Conservation (phyloP, 73 alveolate genomes). For the Urostyla sp. region DNA sequence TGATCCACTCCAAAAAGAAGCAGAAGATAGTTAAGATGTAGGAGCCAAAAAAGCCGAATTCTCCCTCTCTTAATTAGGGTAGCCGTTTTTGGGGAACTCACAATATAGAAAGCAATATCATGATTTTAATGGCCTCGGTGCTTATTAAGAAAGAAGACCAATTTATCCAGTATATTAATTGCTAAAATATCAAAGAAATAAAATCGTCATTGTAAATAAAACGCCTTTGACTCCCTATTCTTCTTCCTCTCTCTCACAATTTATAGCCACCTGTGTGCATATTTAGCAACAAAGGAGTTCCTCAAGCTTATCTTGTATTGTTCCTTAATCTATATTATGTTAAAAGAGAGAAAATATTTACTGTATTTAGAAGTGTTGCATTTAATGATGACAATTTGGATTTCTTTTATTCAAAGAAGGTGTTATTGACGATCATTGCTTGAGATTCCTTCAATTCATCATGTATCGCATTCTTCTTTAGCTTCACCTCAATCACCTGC, state of each 20-base stretch:
- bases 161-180: no score
- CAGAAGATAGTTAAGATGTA: no score
- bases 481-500: conserved; percentile 11
- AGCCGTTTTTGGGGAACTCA: no score
- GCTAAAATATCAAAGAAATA: no score
- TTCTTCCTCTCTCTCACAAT: conserved; percentile 48
- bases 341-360: background rate
- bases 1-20: no score
- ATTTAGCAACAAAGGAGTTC: conserved; percentile 35
- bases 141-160: no score
- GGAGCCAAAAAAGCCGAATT: no score
- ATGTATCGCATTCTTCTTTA: conserved; percentile 17
- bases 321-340: conserved; percentile 13
- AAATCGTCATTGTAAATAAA: background rate
- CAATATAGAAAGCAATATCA: no score
- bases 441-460: conserved; percentile 14
- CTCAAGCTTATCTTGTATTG: conserved; percentile 20
- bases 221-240: conserved; percentile 6
- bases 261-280: conserved; percentile 54
- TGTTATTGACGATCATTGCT: background rate
- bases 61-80: no score
- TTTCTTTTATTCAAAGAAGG: conserved; percentile 54
- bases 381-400: conserved; percentile 40
- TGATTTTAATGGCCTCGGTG: no score
- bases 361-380: conserved; percentile 20